Evolutionary conservation across 2,329 filamentous ascomycete species (phyloP), one percentile per base, ranked within the genome.

Genomic region (Dactylonectria estremocensis): DNA sequence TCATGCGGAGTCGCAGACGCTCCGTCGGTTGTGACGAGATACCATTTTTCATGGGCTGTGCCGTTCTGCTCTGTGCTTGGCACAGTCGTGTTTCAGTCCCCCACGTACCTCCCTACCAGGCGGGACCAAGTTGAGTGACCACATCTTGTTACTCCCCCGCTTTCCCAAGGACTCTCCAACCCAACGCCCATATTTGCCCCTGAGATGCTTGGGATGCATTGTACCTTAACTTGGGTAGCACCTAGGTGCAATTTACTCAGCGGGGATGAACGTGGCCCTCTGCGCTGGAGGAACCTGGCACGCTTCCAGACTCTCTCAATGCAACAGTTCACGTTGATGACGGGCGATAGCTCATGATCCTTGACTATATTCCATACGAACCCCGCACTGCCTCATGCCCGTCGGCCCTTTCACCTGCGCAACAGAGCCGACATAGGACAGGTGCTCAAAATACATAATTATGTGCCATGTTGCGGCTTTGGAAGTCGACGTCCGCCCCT

Each of bases 61-160:
- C 64, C 58, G 54, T 40, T 22, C 53, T 58, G 48, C 49, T 22
- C 53, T 58, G 48, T 60, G 37, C 52, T 54, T 66, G 54, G 64
- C 54, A 60, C 58, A 49, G 45, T 18, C 53, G 64, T 64, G 64
- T 67, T 67, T 67, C 60, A 64, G 46, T 54, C 54, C 53, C 60
- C 48, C 64, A 50, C 59, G 54, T 67, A 50, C 59, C 48, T 67
- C 45, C 59, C 48, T 28, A 28, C 24, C 7, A 22, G 49, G 59
- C 64, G 53, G 57, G 63, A 50, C 50, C 54, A 11, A 50, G 10
- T 16, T 16, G 43, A 52, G 54, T 40, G 28, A 31, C 31, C 13
- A 48, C 56, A 50, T 49, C 62, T 55, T 37, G 62, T 52, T 31
- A 43, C 24, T 22, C 45, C 53, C 45, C 52, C 50, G 16, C 43